A percentile compares a stretch with the other conserved stretches of the same genome.
These are phyloP conservation scores for Adansonia grandidieri DNA, from an alignment of 441 rosid species.

Conservation along the genomic window DNA sequence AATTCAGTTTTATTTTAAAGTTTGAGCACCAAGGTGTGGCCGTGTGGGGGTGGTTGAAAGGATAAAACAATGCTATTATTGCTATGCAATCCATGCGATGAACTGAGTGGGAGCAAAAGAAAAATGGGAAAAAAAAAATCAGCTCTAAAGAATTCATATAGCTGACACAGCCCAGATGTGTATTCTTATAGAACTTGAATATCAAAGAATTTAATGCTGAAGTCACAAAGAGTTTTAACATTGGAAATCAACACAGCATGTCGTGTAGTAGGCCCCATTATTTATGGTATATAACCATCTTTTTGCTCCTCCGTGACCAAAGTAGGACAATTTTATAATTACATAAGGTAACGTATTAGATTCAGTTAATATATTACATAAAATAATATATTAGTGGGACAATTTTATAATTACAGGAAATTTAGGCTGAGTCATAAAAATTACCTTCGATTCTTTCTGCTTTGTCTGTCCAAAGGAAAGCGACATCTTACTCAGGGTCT, in stretches of 20 bases:
- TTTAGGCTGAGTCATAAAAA: neutral
- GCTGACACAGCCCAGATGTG: too few species aligned
- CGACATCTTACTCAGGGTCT: neutral
- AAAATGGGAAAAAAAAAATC: too few species aligned
- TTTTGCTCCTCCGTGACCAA: neutral
- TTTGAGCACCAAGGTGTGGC: too few species aligned
- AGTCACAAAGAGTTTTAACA: neutral
- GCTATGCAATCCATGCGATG: too few species aligned
- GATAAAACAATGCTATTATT: too few species aligned
- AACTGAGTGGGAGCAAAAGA: too few species aligned
- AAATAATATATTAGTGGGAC: too few species aligned
- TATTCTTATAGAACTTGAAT: neutral
- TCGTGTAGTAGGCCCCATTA: neutral
- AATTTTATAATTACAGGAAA: neutral
- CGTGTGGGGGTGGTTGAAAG: too few species aligned
- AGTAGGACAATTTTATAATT: neutral
- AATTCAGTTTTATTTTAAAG: too few species aligned
- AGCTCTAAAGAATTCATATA: too few species aligned
- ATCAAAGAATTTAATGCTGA: neutral
- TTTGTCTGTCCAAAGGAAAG: neutral
- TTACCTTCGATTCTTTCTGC: neutral
- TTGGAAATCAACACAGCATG: neutral
- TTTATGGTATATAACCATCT: neutral
- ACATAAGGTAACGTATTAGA: neutral
- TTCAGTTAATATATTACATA: too few species aligned